Evolutionary conservation across 257 asterid species (phyloP).

Genomic region (Phtheirospermum japonicum): DNA sequence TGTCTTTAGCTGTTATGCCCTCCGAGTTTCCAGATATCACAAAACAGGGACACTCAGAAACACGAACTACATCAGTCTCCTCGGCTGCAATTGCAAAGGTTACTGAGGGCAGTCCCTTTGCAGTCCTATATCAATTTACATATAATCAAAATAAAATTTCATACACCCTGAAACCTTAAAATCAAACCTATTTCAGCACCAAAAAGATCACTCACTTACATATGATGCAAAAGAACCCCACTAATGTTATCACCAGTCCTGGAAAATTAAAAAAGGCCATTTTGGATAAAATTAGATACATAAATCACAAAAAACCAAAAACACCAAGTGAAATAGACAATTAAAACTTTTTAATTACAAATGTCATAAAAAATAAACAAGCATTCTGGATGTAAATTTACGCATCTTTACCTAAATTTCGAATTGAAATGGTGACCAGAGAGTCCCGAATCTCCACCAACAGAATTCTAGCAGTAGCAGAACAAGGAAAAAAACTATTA

Average conservation of each 20-base stretch:
- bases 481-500: slow-evolving; percentile 26
- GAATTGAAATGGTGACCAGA: slow-evolving; percentile 86
- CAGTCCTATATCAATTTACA: slow-evolving; percentile 55
- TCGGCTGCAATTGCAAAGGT: slow-evolving; percentile 86
- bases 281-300: not conserved
- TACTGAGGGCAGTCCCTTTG: slow-evolving; percentile 68
- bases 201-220: slow-evolving; percentile 49
- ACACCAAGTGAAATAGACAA: not conserved
- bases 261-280: slow-evolving; percentile 10
- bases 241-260: slow-evolving; percentile 63
- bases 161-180: slow-evolving; percentile 5
- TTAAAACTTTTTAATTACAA: slow-evolving; percentile 13
- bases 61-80: slow-evolving; percentile 63
- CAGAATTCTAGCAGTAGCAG: slow-evolving; percentile 69
- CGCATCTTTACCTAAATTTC: slow-evolving; percentile 52
- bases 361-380: slow-evolving; percentile 2
- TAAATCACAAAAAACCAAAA: not conserved
- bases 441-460: slow-evolving; percentile 90
- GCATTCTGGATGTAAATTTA: slow-evolving; percentile 18
- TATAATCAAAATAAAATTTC: slow-evolving; percentile 25
- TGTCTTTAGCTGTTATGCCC: slow-evolving; percentile 79
- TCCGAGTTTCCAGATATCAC: slow-evolving; percentile 71
- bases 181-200: slow-evolving; percentile 21
- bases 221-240: slow-evolving; percentile 91
- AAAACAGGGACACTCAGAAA: slow-evolving; percentile 89